Percentiles rank a stretch among this genome's conserved stretches.
Evolutionary conservation across 352 stramenopile species (phyloP).

Genomic region (Elongisporangium undulatum): DNA sequence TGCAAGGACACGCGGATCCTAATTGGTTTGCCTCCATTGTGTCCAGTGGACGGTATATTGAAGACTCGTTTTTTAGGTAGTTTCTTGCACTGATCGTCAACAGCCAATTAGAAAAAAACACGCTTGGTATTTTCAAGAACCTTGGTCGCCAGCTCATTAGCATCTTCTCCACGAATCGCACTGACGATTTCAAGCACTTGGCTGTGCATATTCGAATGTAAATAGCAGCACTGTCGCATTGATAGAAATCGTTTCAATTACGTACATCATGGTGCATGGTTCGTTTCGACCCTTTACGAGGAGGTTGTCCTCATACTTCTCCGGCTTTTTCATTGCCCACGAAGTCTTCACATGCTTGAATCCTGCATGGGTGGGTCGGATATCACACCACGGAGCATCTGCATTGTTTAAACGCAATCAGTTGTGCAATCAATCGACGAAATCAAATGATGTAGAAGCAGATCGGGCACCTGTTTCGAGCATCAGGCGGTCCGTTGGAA

Average conservation of each 20-base stretch:
- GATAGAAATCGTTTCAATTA: conserved; percentile 11
- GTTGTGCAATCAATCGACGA: neutral
- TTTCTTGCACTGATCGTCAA: conserved; percentile 4
- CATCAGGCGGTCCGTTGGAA: conserved; percentile 91
- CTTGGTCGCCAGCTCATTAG: conserved; percentile 32
- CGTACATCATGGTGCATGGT: conserved; percentile 93
- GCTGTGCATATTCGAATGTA: conserved; percentile 16
- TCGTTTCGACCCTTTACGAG: conserved; percentile 96
- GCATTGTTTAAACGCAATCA: neutral
- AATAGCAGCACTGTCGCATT: neutral
- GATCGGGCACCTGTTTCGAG: conserved; percentile 86
- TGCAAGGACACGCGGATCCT: conserved; percentile 10
- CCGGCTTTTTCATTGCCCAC: conserved; percentile 90
- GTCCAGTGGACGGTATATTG: conserved; percentile 10
- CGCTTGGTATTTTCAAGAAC: conserved; percentile 57
- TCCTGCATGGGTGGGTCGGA: conserved; percentile 92
- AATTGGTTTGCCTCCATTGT: neutral
- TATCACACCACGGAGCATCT: conserved; percentile 97
- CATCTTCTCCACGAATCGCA: conserved; percentile 46
- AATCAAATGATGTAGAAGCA: neutral
- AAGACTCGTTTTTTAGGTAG: neutral
- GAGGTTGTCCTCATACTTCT: conserved; percentile 86
- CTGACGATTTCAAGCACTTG: conserved; percentile 86
- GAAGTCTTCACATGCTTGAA: conserved; percentile 84
- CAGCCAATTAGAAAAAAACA: conserved; percentile 57